A percentile compares a stretch with the other conserved stretches of the same genome.
Conservation (phyloP, 2,329 filamentous ascomycete genomes). For the Magnaporthiopsis rhizophila region DNA sequence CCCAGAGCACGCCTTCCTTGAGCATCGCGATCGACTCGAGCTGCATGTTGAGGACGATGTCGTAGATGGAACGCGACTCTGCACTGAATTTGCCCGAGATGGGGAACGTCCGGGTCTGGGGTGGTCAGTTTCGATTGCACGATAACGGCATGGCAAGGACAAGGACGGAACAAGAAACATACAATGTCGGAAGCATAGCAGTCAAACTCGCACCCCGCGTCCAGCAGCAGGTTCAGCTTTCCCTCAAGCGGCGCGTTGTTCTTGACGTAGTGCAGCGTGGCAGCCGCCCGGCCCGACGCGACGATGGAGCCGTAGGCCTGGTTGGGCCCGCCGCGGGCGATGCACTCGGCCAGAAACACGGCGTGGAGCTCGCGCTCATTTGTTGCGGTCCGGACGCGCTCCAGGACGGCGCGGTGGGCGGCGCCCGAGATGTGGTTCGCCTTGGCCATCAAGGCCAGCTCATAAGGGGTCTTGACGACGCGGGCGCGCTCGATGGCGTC, state of each 20-base stretch:
- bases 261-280: conserved; percentile 80
- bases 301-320: conserved; percentile 87
- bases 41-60: conserved; percentile 83
- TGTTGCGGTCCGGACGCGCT: conserved; percentile 51
- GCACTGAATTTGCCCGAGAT: conserved; percentile 62
- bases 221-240: conserved; percentile 74
- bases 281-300: conserved; percentile 69
- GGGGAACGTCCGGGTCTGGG: conserved; percentile 78
- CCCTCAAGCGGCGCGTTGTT: conserved; percentile 63
- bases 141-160: background rate
- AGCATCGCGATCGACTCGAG: conserved; percentile 64
- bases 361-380: conserved; percentile 83
- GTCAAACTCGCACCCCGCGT: conserved; percentile 71
- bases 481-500: conserved; percentile 60
- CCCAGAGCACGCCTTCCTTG: conserved; percentile 68
- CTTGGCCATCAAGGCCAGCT: conserved; percentile 63
- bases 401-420: conserved; percentile 56
- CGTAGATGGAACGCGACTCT: conserved; percentile 68
- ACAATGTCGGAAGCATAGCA: conserved; percentile 62
- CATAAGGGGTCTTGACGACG: conserved; percentile 66
- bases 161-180: background rate
- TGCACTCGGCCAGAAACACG: conserved; percentile 67
- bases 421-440: conserved; percentile 63
- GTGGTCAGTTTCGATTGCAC: background rate
- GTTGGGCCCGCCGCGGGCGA: conserved; percentile 66